Conservation (phyloP, 1,139 yeast species). For the Protomyces inouyei region DNA sequence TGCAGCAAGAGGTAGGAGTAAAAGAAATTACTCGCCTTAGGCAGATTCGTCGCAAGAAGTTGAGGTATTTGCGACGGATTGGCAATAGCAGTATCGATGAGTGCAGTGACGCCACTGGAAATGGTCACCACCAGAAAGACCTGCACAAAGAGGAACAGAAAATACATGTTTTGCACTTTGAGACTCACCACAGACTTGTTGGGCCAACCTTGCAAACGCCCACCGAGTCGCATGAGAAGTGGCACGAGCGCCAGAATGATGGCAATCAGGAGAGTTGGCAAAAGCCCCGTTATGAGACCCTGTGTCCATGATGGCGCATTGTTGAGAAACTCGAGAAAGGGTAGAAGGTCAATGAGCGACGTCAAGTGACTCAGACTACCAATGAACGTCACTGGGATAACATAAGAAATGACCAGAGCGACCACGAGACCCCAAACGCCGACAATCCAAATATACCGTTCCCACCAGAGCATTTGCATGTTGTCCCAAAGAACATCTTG, state of each 20-base stretch:
- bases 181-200: constrained; percentile 68
- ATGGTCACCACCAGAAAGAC: constrained; percentile 76
- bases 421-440: constrained; percentile 54
- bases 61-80: constrained; percentile 59
- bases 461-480: constrained; percentile 81
- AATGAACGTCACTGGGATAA: constrained; percentile 94
- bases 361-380: constrained; percentile 86
- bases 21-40: constrained; percentile 82
- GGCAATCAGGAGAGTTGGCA: constrained; percentile 79
- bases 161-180: constrained; percentile 80
- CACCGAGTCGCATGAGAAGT: constrained; percentile 62
- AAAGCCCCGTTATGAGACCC: constrained; percentile 79
- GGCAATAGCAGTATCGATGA: constrained; percentile 47
- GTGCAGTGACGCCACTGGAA: constrained; percentile 75
- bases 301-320: constrained; percentile 52
- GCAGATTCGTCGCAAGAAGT: constrained; percentile 67
- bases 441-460: constrained; percentile 52
- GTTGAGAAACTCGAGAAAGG: constrained; percentile 64
- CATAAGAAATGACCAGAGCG: constrained; percentile 72
- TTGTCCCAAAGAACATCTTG: constrained; percentile 82
- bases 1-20: constrained; percentile 64
- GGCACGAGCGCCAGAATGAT: constrained; percentile 82
- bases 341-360: constrained; percentile 60
- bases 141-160: constrained; percentile 83
- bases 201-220: constrained; percentile 57